Evolutionary conservation across 1,139 yeast species (phyloP).

Genomic region (Lodderomyces orthopsilosis): DNA sequence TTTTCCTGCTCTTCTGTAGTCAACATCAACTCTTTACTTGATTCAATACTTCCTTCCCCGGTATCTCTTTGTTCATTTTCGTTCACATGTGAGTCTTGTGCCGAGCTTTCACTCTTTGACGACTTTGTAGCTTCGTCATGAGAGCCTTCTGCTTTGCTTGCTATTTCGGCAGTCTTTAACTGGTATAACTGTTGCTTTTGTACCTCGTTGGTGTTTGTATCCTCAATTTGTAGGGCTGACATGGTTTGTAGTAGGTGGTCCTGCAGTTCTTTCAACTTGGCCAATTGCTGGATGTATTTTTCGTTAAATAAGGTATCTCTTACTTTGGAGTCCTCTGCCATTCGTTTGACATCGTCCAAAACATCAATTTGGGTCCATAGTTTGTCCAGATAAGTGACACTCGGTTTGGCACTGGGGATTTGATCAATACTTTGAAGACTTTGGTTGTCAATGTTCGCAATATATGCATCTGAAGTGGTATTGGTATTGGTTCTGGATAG

Average conservation of each 20-base stretch:
- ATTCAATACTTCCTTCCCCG: background rate
- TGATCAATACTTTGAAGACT: conserved; percentile 42
- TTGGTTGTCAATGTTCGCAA: conserved; percentile 19
- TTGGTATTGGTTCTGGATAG: conserved; percentile 29
- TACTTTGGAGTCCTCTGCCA: conserved; percentile 55
- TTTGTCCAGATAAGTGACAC: conserved; percentile 63
- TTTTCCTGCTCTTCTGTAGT: conserved; percentile 12
- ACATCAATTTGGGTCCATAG: conserved; percentile 89
- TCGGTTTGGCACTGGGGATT: conserved; percentile 48
- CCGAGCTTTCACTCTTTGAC: background rate
- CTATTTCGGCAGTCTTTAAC: conserved; percentile 7
- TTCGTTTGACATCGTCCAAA: conserved; percentile 70
- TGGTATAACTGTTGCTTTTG: conserved; percentile 34
- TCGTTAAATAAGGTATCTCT: conserved; percentile 63
- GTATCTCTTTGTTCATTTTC: background rate
- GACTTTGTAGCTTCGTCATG: background rate
- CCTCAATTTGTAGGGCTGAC: conserved; percentile 35
- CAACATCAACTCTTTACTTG: background rate
- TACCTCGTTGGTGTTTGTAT: conserved; percentile 17
- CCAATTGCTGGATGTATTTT: conserved; percentile 55
- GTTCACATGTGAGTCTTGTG: background rate
- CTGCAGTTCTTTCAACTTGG: conserved; percentile 58
- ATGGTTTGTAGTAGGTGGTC: conserved; percentile 56
- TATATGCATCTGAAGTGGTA: conserved; percentile 15
- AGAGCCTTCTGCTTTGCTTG: background rate